Base-by-base conservation (phyloP, 805 yeast species). In the Teunomyces barrocoloradensis region DNA sequence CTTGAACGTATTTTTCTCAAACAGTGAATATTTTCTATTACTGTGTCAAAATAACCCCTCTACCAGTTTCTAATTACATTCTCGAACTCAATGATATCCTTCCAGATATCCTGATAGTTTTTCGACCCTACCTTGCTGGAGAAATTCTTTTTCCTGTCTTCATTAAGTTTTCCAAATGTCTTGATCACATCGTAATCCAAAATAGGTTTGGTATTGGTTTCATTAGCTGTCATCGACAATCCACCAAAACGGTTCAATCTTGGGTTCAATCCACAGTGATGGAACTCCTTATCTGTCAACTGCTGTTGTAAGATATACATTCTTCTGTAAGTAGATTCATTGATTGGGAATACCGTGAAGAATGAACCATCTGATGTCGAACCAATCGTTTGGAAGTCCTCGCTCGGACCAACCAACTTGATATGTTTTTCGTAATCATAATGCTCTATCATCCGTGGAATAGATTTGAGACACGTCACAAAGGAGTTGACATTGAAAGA, bases 261-360 rank as follows among this genome's bases (percentile, higher is more conserved):
- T 2, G 96, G 96, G 61, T 92, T 94, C 53, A 94, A 69, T 0
- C 97, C 97, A 43, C 87, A 84, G 48, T 71, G 66, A 52, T 86
- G 90, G 33, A 73, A 74, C 48, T 86, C 87, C 54, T 87, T 87
- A 47, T 91, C 97, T 32, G 78, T 77, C 43, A 94, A 68, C 57
- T 90, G 97, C 64, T 90, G 96, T 61, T 91, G 97, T 17, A 92
- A 71, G 30, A 89, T 84, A 59, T 87, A 88, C 60, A 94, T 73
- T 48, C 95, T 74, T 64, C 97, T 78, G 66, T 89, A 94, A 10
- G 81, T 75, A 2, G 80, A 68, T 60, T 94, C 98, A 35, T 78
- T 70, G 10, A 90, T 69, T 0, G 98, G 97, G 17, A 80, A 71
- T 6, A 94, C 80, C 43, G 80, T 78, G 57, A 81, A 83, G 32